Evolutionary conservation across 768 basidiomycete species (phyloP).

Genomic region (Boletellus sp.): DNA sequence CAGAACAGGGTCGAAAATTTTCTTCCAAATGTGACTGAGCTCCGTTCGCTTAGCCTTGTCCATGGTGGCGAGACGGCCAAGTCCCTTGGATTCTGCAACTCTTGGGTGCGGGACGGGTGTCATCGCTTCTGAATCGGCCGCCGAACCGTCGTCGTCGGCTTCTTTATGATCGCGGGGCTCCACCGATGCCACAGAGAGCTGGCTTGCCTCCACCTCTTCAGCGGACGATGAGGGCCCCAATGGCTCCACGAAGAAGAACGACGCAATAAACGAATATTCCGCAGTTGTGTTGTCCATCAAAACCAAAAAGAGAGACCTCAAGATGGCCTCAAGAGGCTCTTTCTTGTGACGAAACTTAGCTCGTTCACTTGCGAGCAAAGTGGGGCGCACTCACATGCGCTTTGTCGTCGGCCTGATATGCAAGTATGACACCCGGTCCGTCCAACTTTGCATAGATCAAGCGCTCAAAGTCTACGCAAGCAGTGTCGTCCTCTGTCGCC

Average conservation of each 20-base stretch:
- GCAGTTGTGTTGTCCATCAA: conserved; percentile 93
- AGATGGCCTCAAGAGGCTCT: conserved; percentile 77
- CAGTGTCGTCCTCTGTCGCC: conserved; percentile 39
- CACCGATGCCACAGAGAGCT: conserved; percentile 33
- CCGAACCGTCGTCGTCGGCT: conserved; percentile 40
- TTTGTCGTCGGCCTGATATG: conserved; percentile 90
- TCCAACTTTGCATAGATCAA: conserved; percentile 69
- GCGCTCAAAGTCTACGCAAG: conserved; percentile 48
- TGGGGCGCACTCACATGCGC: conserved; percentile 62
- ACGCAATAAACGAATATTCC: conserved; percentile 83
- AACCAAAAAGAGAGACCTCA: conserved; percentile 83
- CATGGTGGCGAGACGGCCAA: conserved; percentile 31
- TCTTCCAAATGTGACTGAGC: conserved; percentile 78
- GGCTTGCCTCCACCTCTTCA: conserved; percentile 33
- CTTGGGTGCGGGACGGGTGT: conserved; percentile 26
- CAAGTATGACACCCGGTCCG: conserved; percentile 74
- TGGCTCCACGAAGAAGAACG: conserved; percentile 64
- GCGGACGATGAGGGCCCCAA: conserved; percentile 27
- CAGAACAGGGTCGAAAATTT: conserved; percentile 86
- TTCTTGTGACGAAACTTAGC: conserved; percentile 44
- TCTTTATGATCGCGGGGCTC: conserved; percentile 42
- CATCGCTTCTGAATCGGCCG: conserved; percentile 50
- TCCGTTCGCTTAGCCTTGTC: conserved; percentile 59
- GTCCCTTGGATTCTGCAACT: conserved; percentile 23
- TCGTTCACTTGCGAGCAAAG: conserved; percentile 6